Evolutionary conservation across 805 yeast species (phyloP).

Genomic region (Pichia ethanolica): DNA sequence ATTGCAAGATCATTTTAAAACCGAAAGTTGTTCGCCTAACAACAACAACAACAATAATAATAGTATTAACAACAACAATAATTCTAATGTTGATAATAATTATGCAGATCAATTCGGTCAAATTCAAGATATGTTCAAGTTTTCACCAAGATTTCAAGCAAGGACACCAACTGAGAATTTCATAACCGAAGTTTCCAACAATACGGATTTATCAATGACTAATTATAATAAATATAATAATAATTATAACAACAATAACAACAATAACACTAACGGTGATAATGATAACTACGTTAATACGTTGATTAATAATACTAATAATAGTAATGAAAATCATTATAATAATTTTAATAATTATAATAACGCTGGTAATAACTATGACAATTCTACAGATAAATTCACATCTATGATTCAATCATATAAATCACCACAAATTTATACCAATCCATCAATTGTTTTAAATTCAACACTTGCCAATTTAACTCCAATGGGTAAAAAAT

Average conservation of each 20-base stretch:
- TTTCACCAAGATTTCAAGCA: constrained; percentile 8
- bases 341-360: neutral
- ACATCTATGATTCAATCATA: neutral
- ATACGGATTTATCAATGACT: neutral
- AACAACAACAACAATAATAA: neutral
- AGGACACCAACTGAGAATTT: neutral
- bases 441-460: constrained; percentile 24
- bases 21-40: neutral
- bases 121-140: constrained; percentile 12
- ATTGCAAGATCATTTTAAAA: constrained; percentile 18
- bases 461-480: constrained; percentile 24
- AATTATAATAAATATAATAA: neutral
- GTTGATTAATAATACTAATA: neutral
- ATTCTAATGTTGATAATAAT: too few species aligned
- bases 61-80: too few species aligned
- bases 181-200: neutral
- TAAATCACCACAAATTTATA: constrained; percentile 14
- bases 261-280: neutral
- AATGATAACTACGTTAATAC: neutral
- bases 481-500: constrained; percentile 29
- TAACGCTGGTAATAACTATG: neutral
- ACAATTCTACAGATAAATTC: neutral
- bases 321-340: too few species aligned
- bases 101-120: neutral
- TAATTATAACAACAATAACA: neutral